Percentiles rank a stretch among this genome's conserved stretches.
Evolutionary conservation across 2,329 filamentous ascomycete species (phyloP).

Genomic region (Colletotrichum liriopes): DNA sequence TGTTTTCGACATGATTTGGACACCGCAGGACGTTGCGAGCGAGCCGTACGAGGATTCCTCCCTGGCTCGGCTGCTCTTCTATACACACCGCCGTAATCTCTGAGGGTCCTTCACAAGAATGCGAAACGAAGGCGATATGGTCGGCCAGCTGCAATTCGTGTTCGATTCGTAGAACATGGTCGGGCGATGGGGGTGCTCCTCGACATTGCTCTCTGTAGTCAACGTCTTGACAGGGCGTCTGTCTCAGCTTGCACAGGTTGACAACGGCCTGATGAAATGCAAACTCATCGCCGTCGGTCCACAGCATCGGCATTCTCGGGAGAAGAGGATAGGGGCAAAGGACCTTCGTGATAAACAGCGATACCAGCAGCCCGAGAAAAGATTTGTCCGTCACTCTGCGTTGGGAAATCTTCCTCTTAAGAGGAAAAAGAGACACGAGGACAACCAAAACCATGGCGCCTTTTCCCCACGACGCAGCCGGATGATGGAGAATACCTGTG

Average conservation of each 20-base stretch:
- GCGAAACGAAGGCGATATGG: neutral
- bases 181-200: neutral
- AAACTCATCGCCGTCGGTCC: neutral
- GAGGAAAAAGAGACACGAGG: too few species aligned
- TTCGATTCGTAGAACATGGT: neutral
- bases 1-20: neutral
- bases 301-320: neutral
- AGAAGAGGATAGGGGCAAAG: too few species aligned
- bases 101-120: neutral
- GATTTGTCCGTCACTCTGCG: too few species aligned
- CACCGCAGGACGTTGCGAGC: neutral
- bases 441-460: too few species aligned
- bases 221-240: neutral
- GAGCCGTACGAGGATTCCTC: neutral
- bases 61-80: neutral
- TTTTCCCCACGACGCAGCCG: too few species aligned
- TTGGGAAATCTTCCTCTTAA: too few species aligned
- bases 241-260: conserved; percentile 2
- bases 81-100: neutral
- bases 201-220: neutral
- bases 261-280: neutral
- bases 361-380: too few species aligned
- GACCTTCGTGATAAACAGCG: too few species aligned
- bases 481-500: too few species aligned
- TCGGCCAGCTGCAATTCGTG: neutral